phyloP scores from a whole-genome alignment of 805 yeast genomes.

The Candida insectalens region DNA sequence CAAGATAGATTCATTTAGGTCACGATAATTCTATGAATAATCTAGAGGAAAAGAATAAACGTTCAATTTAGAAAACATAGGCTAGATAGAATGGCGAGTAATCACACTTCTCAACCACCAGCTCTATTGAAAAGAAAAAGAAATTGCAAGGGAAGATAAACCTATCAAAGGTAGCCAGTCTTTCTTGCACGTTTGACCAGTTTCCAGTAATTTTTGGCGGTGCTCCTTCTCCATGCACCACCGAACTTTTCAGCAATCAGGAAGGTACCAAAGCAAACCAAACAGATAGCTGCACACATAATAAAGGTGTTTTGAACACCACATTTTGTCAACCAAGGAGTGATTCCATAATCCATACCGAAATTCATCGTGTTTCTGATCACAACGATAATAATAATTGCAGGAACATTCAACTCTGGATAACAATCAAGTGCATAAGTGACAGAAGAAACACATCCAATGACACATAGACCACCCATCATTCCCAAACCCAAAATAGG shows the following conservation, averaged over 20 bases:
- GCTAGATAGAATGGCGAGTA: too few relatives aligned
- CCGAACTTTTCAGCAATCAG: conserved; percentile 29
- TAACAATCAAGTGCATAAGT: conserved; percentile 50
- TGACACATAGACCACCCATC: conserved; percentile 43
- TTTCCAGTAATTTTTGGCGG: conserved; percentile 26
- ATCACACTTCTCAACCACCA: too few relatives aligned
- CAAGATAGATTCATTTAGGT: too few relatives aligned
- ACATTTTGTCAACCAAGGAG: conserved; percentile 42
- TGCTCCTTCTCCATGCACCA: conserved; percentile 25
- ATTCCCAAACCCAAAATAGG: conserved; percentile 45
- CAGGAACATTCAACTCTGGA: conserved; percentile 42
- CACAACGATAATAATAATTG: conserved; percentile 45
- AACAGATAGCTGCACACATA: conserved; percentile 42
- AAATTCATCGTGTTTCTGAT: conserved; percentile 52
- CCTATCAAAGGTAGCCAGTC: too few relatives aligned
- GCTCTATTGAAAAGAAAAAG: too few relatives aligned
- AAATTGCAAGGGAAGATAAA: too few relatives aligned
- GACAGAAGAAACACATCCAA: conserved; percentile 41
- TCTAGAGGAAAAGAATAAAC: too few relatives aligned
- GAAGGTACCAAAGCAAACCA: conserved; percentile 37
- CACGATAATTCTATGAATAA: too few relatives aligned
- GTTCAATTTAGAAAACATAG: too few relatives aligned
- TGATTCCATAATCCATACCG: conserved; percentile 50
- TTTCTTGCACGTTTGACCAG: conserved; percentile 19
- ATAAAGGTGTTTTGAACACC: conserved; percentile 51